Evolutionary conservation across 2,329 filamentous ascomycete genomes (phyloP), one percentile per base, ranked within the genome.

Genomic region (Ceratocystis alfenasii): DNA sequence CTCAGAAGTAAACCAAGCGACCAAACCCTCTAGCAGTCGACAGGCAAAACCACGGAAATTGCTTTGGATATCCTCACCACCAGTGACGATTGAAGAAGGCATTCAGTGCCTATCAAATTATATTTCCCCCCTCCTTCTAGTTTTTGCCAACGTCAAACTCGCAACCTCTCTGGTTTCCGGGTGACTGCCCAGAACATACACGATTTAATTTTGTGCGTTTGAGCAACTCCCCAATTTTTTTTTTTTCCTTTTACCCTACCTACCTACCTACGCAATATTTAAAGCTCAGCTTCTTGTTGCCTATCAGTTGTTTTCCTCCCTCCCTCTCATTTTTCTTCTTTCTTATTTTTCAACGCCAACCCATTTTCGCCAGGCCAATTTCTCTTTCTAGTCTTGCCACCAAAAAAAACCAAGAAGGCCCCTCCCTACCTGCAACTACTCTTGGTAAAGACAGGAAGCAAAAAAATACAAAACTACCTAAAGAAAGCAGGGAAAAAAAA

Each of bases 141-240:
- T 64, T 25, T 41, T 63, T 44, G 30, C 59, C 36, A 59, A 41
- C 63, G 12, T 30, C 65, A 33, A 63, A 12, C 55, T 45, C 5
- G 61, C 44, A 63, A 63, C 46, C 30, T 48, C 61, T 63, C 44
- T 63, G 44, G 44, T 50, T 50, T 30, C 44, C 46, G 41, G 4
- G 44, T 33, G 44, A 63, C 44, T 63, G 10, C 25, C 22, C 25
- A 46, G 22, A 63, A 36, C 55, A 36, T 33, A 28, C 7, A 17
- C 55, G 30, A 59, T 59, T 59, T 17, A 12, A 59, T 59, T 59
- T 59, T 59, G 55, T 59, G 55, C 28, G 45, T 41, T 57, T 53
- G 20, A 44, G 62, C 46, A 64, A 64, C 25, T 53, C 53, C 55
- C 48, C 41, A 63, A 46, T 30, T 62, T 63, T 68, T 44, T 63